Evolutionary conservation across 352 stramenopile species (phyloP), one percentile per base, ranked within the genome.

Genomic region (Aphanomyces cochlioides): DNA sequence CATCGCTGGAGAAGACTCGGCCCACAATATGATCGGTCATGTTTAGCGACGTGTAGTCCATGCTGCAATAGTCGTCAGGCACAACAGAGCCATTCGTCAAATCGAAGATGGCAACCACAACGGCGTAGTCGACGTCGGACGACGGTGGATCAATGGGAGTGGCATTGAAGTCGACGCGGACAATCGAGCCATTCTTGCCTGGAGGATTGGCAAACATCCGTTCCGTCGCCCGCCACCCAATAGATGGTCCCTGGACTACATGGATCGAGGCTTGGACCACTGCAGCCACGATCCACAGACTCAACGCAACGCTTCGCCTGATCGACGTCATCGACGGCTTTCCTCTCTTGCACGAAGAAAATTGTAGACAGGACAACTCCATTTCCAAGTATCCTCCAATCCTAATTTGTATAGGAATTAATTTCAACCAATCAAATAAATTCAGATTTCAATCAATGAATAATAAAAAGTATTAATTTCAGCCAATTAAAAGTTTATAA

Each of bases 121-220:
- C 74, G 47, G 74, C 84, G 75, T 92, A 90, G 50, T 93, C 78
- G 60, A 95, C 80, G 37, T 82, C 65, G 63, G 86, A 77, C 1
- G 68, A 56, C 17, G 93, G 63, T 13, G 7, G 5, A 7, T 28
- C n/a, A n/a, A 61, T 37, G 34, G 82, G 69, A 19, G 77, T 77
- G 38, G 93, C 67, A 15, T 70, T 82, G 10, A 80, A 83, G 58
- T 83, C 75, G 10, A 93, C 72, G 0, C 53, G 21, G 43, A 93
- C 69, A 21, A 69, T 84, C 36, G 85, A 90, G 38, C 80, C 79
- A 10, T 60, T 80, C 88, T 8, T 81, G 0, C 84, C 85, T 43
- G 75, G 74, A 36, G 76, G 77, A 66, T 90, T 82, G 5, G 81
- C 85, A 74, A 93, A 95, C 85, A 93, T 91, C 69, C 79, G 79